Evolutionary conservation across 2,329 filamentous ascomycete species (phyloP).

Genomic region (Raffaelea deltoideospora): DNA sequence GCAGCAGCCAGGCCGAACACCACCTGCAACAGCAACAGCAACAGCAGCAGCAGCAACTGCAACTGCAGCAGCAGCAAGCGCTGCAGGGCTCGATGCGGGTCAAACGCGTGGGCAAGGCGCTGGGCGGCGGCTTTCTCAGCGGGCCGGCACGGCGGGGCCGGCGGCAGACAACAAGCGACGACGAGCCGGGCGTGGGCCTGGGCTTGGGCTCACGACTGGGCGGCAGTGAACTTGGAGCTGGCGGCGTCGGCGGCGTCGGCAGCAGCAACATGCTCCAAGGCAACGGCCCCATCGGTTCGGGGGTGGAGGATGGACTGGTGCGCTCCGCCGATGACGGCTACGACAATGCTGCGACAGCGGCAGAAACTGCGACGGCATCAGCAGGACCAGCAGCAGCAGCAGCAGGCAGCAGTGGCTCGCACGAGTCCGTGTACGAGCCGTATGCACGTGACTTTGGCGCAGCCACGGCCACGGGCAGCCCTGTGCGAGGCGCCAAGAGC

Average conservation of each 20-base stretch:
- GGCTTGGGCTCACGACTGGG: constrained; percentile 9
- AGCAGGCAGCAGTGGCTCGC: no score
- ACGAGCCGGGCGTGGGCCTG: constrained; percentile 40
- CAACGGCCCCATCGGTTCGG: constrained; percentile 19
- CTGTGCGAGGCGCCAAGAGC: constrained; percentile 33
- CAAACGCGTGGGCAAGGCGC: constrained; percentile 60
- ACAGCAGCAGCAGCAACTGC: constrained; percentile 5
- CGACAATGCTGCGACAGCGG: not conserved
- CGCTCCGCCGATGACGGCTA: no score
- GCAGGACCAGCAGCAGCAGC: no score
- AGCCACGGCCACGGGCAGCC: constrained; percentile 41
- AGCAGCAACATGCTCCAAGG: constrained; percentile 14
- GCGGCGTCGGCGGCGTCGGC: constrained; percentile 11
- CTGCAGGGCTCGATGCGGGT: constrained; percentile 62
- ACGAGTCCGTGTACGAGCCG: constrained; percentile 27
- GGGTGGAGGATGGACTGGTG: not conserved
- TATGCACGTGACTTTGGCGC: constrained; percentile 29
- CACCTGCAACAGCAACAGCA: constrained; percentile 28
- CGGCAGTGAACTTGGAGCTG: constrained; percentile 15
- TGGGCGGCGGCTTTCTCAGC: constrained; percentile 60
- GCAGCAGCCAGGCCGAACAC: constrained; percentile 17
- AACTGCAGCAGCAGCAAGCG: constrained; percentile 32
- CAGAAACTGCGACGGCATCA: no score
- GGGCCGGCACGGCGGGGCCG: constrained; percentile 65
- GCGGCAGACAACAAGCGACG: constrained; percentile 49